Percentiles rank a stretch among this genome's conserved stretches.
phyloP scores from a whole-genome alignment of 75 land plant species.

The Picea glauca region DNA sequence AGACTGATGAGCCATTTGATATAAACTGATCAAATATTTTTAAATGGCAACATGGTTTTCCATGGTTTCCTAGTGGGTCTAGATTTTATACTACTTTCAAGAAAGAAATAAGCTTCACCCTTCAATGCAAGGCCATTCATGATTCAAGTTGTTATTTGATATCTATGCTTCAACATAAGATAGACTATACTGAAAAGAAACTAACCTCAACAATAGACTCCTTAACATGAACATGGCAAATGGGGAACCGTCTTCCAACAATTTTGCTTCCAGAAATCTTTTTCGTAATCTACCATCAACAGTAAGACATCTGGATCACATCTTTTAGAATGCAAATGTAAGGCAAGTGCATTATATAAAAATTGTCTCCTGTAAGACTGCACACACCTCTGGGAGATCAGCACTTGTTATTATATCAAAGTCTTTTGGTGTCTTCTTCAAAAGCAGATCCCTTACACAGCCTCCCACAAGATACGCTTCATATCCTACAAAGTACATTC shows the following conservation, averaged over 20 bases:
- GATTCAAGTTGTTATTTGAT: background rate
- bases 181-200: background rate
- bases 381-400: conserved; percentile 39
- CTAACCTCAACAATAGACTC: conserved; percentile 63
- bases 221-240: conserved; percentile 64
- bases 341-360: background rate
- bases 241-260: conserved; percentile 77
- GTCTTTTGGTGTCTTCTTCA: conserved; percentile 74
- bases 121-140: background rate
- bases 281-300: conserved; percentile 44
- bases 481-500: conserved; percentile 42
- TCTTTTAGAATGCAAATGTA: background rate
- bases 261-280: conserved; percentile 55
- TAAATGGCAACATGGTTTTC: background rate
- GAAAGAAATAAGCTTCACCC: background rate
- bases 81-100: background rate
- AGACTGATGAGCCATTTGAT: background rate
- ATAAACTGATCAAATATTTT: background rate
- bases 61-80: background rate
- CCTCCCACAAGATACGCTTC: conserved; percentile 92
- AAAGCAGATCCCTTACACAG: conserved; percentile 80
- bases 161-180: background rate
- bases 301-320: background rate
- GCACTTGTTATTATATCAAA: conserved; percentile 85
- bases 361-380: background rate